phyloP scores from a whole-genome alignment of 306 rosid genomes.

The apple (Malus domestica) region ASM211411v1 NC_041796.1:20355501-20356000 shows the following conservation, averaged over 20 bases:
- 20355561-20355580: background rate
- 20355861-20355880: background rate
- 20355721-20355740: slow-evolving; percentile 87
- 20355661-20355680: slow-evolving; percentile 93
- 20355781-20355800: background rate
- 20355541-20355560: background rate
- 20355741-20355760: slow-evolving; percentile 65
- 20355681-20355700: slow-evolving; percentile 91
- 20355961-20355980: background rate
- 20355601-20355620: background rate
- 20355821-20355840: background rate
- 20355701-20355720: slow-evolving; percentile 76
- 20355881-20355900: background rate
- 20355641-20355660: slow-evolving; percentile 33
- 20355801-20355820: background rate
- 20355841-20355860: background rate
- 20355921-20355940: background rate
- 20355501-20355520: background rate
- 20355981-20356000: background rate
- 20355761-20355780: background rate
- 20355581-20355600: background rate
- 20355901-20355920: background rate
- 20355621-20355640: background rate
- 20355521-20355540: background rate
- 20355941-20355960: background rate